Percentiles rank a stretch among this genome's conserved stretches.
Conservation (phyloP, 371 early-diverging fungal genomes). For the Syncephalis fuscata region DNA sequence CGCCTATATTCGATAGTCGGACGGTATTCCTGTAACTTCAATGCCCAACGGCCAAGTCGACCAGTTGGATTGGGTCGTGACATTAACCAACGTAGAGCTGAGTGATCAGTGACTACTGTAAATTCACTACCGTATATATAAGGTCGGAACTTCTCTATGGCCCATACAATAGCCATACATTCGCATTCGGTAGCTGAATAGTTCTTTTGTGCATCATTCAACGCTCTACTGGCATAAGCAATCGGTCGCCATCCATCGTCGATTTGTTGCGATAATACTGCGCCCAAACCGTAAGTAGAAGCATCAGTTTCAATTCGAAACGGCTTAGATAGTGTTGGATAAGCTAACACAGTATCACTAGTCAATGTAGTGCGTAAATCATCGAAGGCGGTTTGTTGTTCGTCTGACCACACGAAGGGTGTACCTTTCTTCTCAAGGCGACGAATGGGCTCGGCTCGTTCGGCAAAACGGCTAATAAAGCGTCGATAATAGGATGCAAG, state of each 20-base stretch:
- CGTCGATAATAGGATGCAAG: constrained; percentile 13
- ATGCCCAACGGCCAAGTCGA: constrained; percentile 12
- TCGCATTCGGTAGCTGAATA: constrained; percentile 11
- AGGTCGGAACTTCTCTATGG: constrained; percentile 11
- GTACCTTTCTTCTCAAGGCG: constrained; percentile 8
- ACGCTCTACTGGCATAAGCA: constrained; percentile 5
- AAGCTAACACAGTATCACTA: constrained; percentile 10
- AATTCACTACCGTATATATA: constrained; percentile 13
- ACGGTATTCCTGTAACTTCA: constrained; percentile 10
- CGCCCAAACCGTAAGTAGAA: constrained; percentile 12
- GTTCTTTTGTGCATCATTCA: constrained; percentile 6
- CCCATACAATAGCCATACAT: constrained; percentile 17
- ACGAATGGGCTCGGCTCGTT: constrained; percentile 5
- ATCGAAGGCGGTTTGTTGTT: constrained; percentile 10
- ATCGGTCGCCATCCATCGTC: constrained; percentile 7
- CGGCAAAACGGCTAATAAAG: constrained; percentile 13
- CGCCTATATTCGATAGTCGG: constrained; percentile 9
- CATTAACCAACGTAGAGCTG: constrained; percentile 7
- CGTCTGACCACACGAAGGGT: constrained; percentile 6
- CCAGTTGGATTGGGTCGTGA: constrained; percentile 4
- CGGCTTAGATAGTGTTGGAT: constrained; percentile 7
- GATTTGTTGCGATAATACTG: constrained; percentile 15
- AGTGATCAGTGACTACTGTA: constrained; percentile 15
- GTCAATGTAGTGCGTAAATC: constrained; percentile 7
- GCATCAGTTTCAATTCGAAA: constrained; percentile 20